These are phyloP conservation scores for Fusarium duplospermum DNA, from an alignment of 2,329 filamentous ascomycete genomes.

Conservation along the genomic window DNA sequence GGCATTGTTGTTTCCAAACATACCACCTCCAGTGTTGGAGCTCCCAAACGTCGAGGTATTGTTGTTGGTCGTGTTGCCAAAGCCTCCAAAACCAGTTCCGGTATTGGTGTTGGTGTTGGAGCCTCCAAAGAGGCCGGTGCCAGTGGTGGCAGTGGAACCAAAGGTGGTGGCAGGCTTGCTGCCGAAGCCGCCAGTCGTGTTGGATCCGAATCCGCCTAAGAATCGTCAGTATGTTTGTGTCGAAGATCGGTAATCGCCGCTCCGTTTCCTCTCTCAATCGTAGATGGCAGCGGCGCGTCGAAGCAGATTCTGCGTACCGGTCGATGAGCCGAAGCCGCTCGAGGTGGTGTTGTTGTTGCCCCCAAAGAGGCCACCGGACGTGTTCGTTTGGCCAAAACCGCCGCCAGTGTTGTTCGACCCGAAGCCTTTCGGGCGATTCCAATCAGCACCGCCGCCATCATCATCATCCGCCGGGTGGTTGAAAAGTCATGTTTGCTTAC, in stretches of 20 bases:
- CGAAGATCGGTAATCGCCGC: slow-evolving; percentile 6
- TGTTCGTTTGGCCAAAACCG: slow-evolving; percentile 57
- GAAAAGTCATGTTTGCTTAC: slow-evolving; percentile 58
- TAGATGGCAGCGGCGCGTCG: slow-evolving; percentile 32
- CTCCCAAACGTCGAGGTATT: slow-evolving; percentile 56
- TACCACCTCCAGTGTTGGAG: slow-evolving; percentile 54
- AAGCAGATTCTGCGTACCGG: slow-evolving; percentile 46
- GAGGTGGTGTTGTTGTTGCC: slow-evolving; percentile 46
- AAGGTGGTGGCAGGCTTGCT: slow-evolving; percentile 61
- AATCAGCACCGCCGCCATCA: slow-evolving; percentile 39
- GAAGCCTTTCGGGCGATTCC: slow-evolving; percentile 48
- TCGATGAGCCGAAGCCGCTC: slow-evolving; percentile 51
- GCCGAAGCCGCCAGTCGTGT: slow-evolving; percentile 53
- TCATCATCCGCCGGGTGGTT: slow-evolving; percentile 27
- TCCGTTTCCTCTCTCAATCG: slow-evolving; percentile 25
- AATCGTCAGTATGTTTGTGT: slow-evolving; percentile 34
- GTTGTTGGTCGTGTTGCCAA: slow-evolving; percentile 49
- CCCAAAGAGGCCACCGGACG: slow-evolving; percentile 60
- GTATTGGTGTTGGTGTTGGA: slow-evolving; percentile 53
- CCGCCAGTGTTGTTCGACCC: slow-evolving; percentile 48
- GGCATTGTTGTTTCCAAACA: slow-evolving; percentile 64
- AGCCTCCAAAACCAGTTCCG: slow-evolving; percentile 55
- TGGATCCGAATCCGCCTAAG: slow-evolving; percentile 53
- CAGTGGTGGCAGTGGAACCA: slow-evolving; percentile 57
- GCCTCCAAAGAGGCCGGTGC: slow-evolving; percentile 60